A percentile compares a stretch with the other conserved stretches of the same genome.
Evolutionary conservation across 257 asterid genomes (phyloP).

Genomic region (Nicotiana tomentosiformis): DNA sequence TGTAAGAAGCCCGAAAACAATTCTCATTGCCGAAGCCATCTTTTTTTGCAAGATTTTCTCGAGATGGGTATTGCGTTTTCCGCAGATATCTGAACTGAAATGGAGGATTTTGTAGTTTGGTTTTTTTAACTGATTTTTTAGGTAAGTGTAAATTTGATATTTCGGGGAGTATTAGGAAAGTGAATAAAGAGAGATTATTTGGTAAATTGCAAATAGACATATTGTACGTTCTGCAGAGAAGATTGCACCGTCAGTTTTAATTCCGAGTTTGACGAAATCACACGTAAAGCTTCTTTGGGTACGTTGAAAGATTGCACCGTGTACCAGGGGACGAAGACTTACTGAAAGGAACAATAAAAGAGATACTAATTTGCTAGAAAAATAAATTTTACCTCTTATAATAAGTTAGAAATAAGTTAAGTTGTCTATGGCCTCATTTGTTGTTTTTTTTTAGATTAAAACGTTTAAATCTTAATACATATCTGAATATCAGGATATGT

Average conservation of each 20-base stretch:
- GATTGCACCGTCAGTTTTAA: background rate
- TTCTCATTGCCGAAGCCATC: conserved; percentile 32
- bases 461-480: too few species aligned
- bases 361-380: too few species aligned
- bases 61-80: background rate
- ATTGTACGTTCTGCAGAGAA: background rate
- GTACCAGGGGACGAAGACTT: too few species aligned
- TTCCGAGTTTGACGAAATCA: too few species aligned
- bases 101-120: background rate
- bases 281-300: too few species aligned
- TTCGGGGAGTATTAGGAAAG: background rate
- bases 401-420: too few species aligned
- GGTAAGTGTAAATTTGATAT: background rate
- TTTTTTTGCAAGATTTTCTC: background rate
- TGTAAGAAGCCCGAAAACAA: conserved; percentile 63
- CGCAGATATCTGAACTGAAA: conserved; percentile 1
- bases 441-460: too few species aligned
- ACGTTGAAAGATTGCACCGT: too few species aligned
- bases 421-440: too few species aligned
- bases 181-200: background rate
- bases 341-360: too few species aligned
- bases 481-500: too few species aligned
- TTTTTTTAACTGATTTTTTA: background rate
- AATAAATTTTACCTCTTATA: too few species aligned
- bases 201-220: background rate